These are phyloP conservation scores for Calonectria honghensis DNA, from an alignment of 2,329 filamentous ascomycete species.

Conservation along the genomic window DNA sequence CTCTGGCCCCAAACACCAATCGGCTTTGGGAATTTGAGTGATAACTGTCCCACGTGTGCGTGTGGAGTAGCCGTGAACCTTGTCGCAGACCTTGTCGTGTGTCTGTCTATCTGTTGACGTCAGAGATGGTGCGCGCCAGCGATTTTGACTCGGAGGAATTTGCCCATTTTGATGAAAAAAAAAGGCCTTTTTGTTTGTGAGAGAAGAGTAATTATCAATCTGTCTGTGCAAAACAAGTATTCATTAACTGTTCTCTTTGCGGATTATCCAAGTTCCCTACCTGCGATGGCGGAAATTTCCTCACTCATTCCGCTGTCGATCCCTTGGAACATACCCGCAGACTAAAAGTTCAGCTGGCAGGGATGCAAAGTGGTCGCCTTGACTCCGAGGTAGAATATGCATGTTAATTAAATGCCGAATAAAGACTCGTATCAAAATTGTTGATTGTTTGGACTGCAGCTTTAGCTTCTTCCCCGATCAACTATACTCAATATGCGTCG, in stretches of 20 bases:
- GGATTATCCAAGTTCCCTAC: not conserved
- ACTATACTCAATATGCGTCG: not conserved
- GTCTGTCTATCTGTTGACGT: not conserved
- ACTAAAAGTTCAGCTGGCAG: constrained; percentile 28
- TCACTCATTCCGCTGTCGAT: constrained; percentile 10
- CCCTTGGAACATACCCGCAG: constrained; percentile 11
- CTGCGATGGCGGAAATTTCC: not conserved
- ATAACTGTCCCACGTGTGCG: constrained; percentile 16
- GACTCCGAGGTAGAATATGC: constrained; percentile 6
- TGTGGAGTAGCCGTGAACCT: not conserved
- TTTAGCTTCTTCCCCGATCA: not conserved
- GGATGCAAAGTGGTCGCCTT: constrained; percentile 1
- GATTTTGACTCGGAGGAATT: not conserved
- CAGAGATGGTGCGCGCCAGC: not conserved
- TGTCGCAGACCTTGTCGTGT: not conserved
- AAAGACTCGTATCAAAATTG: not conserved
- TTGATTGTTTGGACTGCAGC: not conserved
- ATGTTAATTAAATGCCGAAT: not conserved
- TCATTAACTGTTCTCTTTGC: not conserved
- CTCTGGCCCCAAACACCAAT: not conserved
- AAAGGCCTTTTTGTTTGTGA: not conserved
- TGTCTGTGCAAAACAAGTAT: too few species aligned
- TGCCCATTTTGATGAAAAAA: not conserved
- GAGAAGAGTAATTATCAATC: too few species aligned
- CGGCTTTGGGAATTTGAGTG: not conserved